Evolutionary conservation across 2,329 filamentous ascomycete species (phyloP).

Genomic region (Orbilia blumenaviensis): DNA sequence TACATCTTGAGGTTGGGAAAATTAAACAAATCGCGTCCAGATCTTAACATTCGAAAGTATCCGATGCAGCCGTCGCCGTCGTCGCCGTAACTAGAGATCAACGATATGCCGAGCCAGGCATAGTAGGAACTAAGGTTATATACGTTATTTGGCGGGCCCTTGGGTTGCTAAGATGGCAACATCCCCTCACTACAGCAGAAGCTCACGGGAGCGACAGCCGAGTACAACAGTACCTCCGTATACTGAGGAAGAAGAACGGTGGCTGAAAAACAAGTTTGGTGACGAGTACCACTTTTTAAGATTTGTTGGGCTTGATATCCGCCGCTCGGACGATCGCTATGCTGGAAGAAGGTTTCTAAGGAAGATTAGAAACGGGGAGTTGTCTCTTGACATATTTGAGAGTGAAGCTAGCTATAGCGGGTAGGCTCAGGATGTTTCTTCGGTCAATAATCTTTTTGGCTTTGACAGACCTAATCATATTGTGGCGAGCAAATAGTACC

Average conservation of each 20-base stretch:
- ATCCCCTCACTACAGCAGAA: background rate
- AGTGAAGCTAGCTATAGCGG: conserved; percentile 7
- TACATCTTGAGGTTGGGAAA: background rate
- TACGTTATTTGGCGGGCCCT: background rate
- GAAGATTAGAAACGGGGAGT: conserved; percentile 6
- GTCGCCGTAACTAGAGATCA: background rate
- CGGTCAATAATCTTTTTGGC: too few species aligned
- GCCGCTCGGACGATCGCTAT: background rate
- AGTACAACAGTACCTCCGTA: conserved; percentile 5
- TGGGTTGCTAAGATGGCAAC: background rate
- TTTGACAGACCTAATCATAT: background rate
- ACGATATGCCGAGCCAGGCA: background rate
- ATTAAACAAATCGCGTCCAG: background rate
- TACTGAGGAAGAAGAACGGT: conserved; percentile 7
- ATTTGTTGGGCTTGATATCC: conserved; percentile 9
- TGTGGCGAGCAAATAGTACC: background rate
- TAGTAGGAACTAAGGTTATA: background rate
- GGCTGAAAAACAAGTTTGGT: conserved; percentile 4
- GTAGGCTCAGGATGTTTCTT: too few species aligned
- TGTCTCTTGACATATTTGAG: conserved; percentile 13
- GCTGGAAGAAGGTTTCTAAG: background rate
- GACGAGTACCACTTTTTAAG: conserved; percentile 7
- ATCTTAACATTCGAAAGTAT: background rate
- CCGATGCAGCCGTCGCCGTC: background rate
- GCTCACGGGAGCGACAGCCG: background rate